Evolutionary conservation across 805 yeast species (phyloP).

Genomic region (Sugiyamaella americana): DNA sequence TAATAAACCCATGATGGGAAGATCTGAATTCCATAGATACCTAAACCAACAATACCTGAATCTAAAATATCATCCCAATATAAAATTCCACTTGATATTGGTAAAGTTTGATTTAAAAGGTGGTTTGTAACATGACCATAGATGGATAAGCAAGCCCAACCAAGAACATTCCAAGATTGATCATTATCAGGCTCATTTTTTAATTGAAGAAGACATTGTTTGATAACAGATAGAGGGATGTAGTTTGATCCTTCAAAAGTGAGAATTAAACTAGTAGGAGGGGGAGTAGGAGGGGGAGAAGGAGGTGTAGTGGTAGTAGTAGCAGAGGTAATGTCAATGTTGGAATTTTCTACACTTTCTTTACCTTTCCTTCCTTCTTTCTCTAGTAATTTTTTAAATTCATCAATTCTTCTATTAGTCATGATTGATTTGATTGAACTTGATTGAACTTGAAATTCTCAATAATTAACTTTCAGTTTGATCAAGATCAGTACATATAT

Average conservation of each 20-base stretch:
- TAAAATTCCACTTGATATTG: slow-evolving; percentile 39
- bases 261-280: slow-evolving; percentile 1
- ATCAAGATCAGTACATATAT: no score
- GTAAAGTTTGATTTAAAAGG: slow-evolving; percentile 38
- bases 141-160: slow-evolving; percentile 31
- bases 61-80: slow-evolving; percentile 41
- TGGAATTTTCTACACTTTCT: no score
- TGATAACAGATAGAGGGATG: slow-evolving; percentile 9
- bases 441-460: no score
- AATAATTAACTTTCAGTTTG: no score
- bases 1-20: slow-evolving; percentile 15
- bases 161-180: slow-evolving; percentile 27
- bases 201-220: slow-evolving; percentile 5
- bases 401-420: slow-evolving; percentile 1
- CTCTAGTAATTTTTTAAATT: slow-evolving; percentile 3
- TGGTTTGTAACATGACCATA: slow-evolving; percentile 34
- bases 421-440: no score
- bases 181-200: not conserved
- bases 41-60: slow-evolving; percentile 29
- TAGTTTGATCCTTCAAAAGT: slow-evolving; percentile 3
- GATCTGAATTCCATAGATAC: slow-evolving; percentile 38
- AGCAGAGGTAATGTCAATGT: not conserved
- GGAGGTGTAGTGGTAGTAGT: not conserved
- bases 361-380: not conserved
- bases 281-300: no score